Base-by-base conservation (phyloP, 805 yeast species). In the Ogataea glucozyma region DNA sequence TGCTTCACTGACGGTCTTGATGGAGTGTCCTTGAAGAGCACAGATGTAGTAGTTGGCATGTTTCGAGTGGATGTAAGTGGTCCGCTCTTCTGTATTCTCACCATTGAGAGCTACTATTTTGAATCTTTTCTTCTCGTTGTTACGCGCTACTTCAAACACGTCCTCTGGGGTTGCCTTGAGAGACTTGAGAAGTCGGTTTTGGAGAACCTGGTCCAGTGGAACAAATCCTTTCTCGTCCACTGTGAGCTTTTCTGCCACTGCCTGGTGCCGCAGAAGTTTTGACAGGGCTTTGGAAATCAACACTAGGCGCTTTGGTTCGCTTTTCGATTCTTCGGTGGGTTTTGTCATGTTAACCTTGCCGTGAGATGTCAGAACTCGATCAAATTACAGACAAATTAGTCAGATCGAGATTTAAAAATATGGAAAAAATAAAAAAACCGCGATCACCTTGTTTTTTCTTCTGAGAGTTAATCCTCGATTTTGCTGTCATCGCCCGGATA, bases 11-110 rank as follows among this genome's bases (percentile, higher is more conserved):
- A 81, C 68, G 0, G 54, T 44, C 24, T 61, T 58, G 4, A 91
- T 65, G 0, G 95, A 81, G 62, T 93, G 99, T 4, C 99, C 99
- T 63, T 93, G 99, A 40, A 83, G 83, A 3, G 99, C 98, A 58
- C 97, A 79, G n/a, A 91, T 78, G 9, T 39, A 56, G 10, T 59
- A 64, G 4, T n/a, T 22, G 26, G 8, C 13, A 11, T 4, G 27
- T 41, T 18, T 40, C 50, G 6, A 30, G 16, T 4, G 32, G 32
- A 10, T 30, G 20, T 3, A 21, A 30, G 21, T 17, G n/a, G n/a
- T n/a, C n/a, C n/a, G n/a, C 23, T 26, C 31, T 11, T 19, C 31
- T n/a, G 31, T 17, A 26, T 26, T 50, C 66, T 6, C 60, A 61
- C 20, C 54, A 48, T 6, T 26, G 12, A 17, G 13, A 4, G 9